Conservation (phyloP, 2,329 filamentous ascomycete genomes). For the Cercospora zeae-maydis region DNA sequence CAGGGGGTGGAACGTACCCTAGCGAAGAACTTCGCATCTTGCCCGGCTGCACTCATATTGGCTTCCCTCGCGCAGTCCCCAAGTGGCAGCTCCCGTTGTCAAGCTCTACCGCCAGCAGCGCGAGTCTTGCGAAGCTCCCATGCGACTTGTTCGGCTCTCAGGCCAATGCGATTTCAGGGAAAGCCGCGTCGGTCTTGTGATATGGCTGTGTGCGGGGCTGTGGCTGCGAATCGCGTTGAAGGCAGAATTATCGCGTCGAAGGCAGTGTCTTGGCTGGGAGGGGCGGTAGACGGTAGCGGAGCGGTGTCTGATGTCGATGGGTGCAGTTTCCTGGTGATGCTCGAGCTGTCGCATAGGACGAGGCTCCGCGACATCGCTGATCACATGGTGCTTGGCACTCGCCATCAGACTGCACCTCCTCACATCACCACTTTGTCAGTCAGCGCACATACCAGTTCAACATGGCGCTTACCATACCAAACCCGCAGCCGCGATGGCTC, state of each 20-base stretch:
- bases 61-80: neutral
- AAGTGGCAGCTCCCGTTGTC: neutral
- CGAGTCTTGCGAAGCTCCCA: slow-evolving; percentile 7
- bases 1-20: slow-evolving; percentile 62
- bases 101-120: slow-evolving; percentile 7
- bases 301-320: neutral
- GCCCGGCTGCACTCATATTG: slow-evolving; percentile 65
- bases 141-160: slow-evolving; percentile 11
- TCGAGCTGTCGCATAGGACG: slow-evolving; percentile 4
- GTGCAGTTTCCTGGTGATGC: neutral
- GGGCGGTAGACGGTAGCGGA: neutral
- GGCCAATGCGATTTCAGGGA: slow-evolving; percentile 14
- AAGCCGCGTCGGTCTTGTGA: slow-evolving; percentile 9
- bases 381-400: slow-evolving; percentile 8
- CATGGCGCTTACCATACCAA: slow-evolving; percentile 33
- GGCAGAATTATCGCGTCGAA: neutral
- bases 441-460: neutral
- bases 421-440: neutral
- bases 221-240: neutral
- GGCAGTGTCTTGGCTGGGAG: neutral
- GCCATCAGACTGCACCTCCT: neutral
- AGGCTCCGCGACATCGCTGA: slow-evolving; percentile 4
- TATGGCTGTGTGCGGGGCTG: slow-evolving; percentile 11
- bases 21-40: slow-evolving; percentile 99
- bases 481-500: slow-evolving; percentile 72